These are phyloP conservation scores for Exophiala xenobiotica DNA, from an alignment of 2,329 filamentous ascomycete genomes.

Conservation along the genomic window DNA sequence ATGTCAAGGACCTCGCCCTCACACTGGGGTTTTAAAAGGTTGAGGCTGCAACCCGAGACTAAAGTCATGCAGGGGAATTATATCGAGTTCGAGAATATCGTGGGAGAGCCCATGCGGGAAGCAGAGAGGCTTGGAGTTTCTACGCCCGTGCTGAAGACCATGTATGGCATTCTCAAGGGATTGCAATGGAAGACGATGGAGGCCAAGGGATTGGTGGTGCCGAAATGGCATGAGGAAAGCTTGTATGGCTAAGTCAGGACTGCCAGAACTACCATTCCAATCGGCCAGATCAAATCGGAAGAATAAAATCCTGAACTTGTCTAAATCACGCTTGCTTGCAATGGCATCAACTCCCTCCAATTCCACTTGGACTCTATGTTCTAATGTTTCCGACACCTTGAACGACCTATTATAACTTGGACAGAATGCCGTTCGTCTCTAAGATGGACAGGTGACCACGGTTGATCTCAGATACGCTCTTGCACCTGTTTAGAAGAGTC, in stretches of 20 bases:
- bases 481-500: constrained; percentile 20
- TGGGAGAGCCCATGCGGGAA: constrained; percentile 57
- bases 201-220: constrained; percentile 16
- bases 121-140: constrained; percentile 48
- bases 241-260: neutral
- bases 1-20: neutral
- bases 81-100: constrained; percentile 56
- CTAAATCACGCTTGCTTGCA: too few relatives aligned
- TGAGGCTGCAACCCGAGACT: neutral
- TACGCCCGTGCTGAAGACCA: constrained; percentile 28
- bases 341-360: too few relatives aligned
- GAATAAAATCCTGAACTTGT: too few relatives aligned
- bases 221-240: neutral
- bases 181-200: constrained; percentile 33
- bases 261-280: too few relatives aligned
- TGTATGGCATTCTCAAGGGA: constrained; percentile 31
- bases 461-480: constrained; percentile 34
- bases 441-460: constrained; percentile 34
- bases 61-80: constrained; percentile 46
- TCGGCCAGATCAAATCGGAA: too few relatives aligned
- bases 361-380: too few relatives aligned
- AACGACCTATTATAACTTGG: constrained; percentile 30
- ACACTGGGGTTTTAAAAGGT: too few relatives aligned
- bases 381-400: neutral
- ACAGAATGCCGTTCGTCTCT: constrained; percentile 32